Evolutionary conservation across 177 flowering plant genomes (phyloP), one percentile per base, ranked within the genome.

Genomic region (Vitis hybrid): DNA sequence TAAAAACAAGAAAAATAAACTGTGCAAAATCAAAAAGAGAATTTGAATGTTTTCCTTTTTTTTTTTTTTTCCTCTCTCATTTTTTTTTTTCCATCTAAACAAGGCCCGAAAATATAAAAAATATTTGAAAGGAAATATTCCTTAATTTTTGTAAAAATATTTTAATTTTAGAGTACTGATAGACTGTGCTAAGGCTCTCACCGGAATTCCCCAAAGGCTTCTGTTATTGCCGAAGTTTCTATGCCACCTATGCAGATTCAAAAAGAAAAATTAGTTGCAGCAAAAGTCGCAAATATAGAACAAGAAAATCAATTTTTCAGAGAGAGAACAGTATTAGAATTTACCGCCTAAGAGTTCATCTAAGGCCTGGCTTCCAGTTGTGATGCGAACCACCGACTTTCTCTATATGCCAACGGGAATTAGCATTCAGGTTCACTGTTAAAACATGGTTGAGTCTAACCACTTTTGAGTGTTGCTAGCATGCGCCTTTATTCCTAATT

Each of bases 161-260:
- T 40, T 7, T 40, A 40, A 40, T 40, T 40, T 40, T 0, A 0
- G 46, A 40, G 46, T 40, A 4, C 1, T 40, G 46, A 7, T 7
- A 6, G 8, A 40, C 46, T 24, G 55, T 14, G 21, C 15, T 8
- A 40, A 49, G 14, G 35, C 46, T 60, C 73, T 79, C 74, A 95
- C 99, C 99, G 79, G 77, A 95, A 93, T 77, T 95, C 99, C 32
- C 99, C 99, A 82, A 95, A 95, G 66, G 99, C 96, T 86, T 95
- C 99, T 11, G 99, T 95, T 14, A 95, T 95, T 15, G 85, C 75
- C 24, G 62, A 19, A 50, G 99, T 95, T 79, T 95, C 99, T 60
- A 95, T 86, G 14, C 99, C 99, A 77, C 98, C 99, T 94, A 77
- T 71, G 66, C 50, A 80, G 59, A 60, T 65, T 68, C 52, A 71